Evolutionary conservation across 163 green algal genomes (phyloP), one percentile per base, ranked within the genome.

Genomic region (Chlamydomonas reinhardtii): DNA sequence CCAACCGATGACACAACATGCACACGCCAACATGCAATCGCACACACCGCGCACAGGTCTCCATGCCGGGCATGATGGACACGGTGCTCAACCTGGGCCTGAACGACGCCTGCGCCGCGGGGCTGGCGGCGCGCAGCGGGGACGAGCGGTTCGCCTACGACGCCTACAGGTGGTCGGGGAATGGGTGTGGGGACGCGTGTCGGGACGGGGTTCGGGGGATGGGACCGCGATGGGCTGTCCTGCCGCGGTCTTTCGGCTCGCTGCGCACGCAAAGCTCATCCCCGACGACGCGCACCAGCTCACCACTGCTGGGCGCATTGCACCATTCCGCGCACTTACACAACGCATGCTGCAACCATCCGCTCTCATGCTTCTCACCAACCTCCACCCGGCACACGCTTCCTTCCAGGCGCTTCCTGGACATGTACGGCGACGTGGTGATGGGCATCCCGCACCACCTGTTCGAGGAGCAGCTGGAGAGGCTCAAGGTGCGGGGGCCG

Each of bases 51-150:
- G 2, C 34, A 34, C 80, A 87, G 81, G 84, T 95, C 31, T 97
- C 94, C 75, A 97, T 97, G 95, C 95, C 95, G 20, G 95, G 95
- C 73, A 97, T 97, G 95, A 97, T 97, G 95, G 93, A 97, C 91
- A 98, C 95, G 15, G 95, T 97, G 59, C 91, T 98, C 19, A 97
- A 97, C 86, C 80, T 97, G 65, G 95, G 95, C 2, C 90, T 97
- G 32, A 98, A 97, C 88, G 95, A 97, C 78, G 48, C 79, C 22
- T 85, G 79, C 68, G 91, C 94, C 1, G 82, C 93, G 74, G 93
- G 92, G 1, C 91, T 98, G 73, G 95, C 94, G 22, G 73, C 71
- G 48, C 93, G 93, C 70, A 70, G 88, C 27, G 94, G 93, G 71
- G 79, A 85, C 52, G 91, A 94, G 64, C 92, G 93, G 74, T 96